Conservation (phyloP, 2,329 filamentous ascomycete genomes). For the Botrytis aclada region DNA sequence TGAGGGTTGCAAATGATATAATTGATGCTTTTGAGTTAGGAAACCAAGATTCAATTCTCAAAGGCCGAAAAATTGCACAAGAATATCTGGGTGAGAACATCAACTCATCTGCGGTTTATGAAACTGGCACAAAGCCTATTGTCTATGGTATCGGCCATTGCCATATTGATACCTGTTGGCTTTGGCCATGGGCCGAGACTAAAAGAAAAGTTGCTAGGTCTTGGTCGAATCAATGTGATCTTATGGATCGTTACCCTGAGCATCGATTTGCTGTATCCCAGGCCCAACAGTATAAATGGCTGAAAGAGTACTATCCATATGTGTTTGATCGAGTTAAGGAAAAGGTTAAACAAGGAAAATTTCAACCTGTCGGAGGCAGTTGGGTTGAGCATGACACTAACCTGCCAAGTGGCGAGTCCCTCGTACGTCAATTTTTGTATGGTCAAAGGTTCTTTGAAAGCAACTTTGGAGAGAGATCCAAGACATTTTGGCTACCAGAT, state of each 20-base stretch:
- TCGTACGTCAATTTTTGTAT: conserved; percentile 91
- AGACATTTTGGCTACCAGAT: conserved; percentile 96
- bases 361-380: conserved; percentile 93
- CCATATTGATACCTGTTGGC: conserved; percentile 97
- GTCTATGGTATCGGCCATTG: conserved; percentile 93
- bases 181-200: conserved; percentile 98
- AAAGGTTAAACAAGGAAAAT: conserved; percentile 85
- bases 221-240: conserved; percentile 93
- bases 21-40: conserved; percentile 87
- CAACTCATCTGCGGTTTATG: conserved; percentile 81
- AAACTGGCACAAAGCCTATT: conserved; percentile 67
- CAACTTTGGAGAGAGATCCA: conserved; percentile 82
- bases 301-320: conserved; percentile 83
- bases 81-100: conserved; percentile 79
- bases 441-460: conserved; percentile 94
- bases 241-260: conserved; percentile 94
- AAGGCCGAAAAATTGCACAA: conserved; percentile 77
- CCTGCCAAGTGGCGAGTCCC: conserved; percentile 89
- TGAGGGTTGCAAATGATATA: conserved; percentile 80
- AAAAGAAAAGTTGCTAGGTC: conserved; percentile 94
- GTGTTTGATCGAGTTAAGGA: conserved; percentile 87
- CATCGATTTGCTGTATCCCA: conserved; percentile 90
- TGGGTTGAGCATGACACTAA: conserved; percentile 99
- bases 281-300: conserved; percentile 97
- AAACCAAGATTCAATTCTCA: conserved; percentile 71